phyloP scores from a whole-genome alignment of 1,139 yeast genomes.

The Scheffersomyces parashehatae region DNA sequence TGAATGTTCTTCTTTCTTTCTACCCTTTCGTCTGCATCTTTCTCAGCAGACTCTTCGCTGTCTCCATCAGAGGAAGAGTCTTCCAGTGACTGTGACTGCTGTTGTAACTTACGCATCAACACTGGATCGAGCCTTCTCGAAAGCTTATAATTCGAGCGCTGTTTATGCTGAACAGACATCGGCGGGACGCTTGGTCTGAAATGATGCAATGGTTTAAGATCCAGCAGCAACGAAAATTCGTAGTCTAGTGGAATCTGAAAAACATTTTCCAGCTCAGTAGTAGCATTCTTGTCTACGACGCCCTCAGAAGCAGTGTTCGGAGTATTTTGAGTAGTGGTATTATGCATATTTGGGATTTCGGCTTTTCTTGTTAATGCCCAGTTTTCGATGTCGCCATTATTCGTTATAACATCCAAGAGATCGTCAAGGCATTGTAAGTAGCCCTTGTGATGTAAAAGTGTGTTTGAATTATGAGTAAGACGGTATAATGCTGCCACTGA shows the following conservation, averaged over 20 bases:
- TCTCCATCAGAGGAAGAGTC: constrained; percentile 2
- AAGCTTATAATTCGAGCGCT: neutral
- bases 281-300: constrained; percentile 1
- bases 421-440: constrained; percentile 61
- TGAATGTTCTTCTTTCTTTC: constrained; percentile 10
- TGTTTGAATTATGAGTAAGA: constrained; percentile 46
- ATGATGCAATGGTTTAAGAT: constrained; percentile 32
- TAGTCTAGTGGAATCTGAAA: constrained; percentile 34
- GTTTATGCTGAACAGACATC: constrained; percentile 35
- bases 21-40: constrained; percentile 6
- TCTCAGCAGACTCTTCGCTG: constrained; percentile 4
- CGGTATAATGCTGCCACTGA: constrained; percentile 65
- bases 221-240: constrained; percentile 36
- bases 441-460: constrained; percentile 50
- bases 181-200: constrained; percentile 51
- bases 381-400: constrained; percentile 51
- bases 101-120: neutral
- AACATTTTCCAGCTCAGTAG: constrained; percentile 1
- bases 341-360: constrained; percentile 37
- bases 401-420: constrained; percentile 44
- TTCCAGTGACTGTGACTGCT: neutral
- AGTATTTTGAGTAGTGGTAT: constrained; percentile 1
- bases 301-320: neutral
- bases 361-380: constrained; percentile 54
- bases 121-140: neutral